Conservation (phyloP, 139 green algal genomes). For the Monoraphidium neglectum region DNA sequence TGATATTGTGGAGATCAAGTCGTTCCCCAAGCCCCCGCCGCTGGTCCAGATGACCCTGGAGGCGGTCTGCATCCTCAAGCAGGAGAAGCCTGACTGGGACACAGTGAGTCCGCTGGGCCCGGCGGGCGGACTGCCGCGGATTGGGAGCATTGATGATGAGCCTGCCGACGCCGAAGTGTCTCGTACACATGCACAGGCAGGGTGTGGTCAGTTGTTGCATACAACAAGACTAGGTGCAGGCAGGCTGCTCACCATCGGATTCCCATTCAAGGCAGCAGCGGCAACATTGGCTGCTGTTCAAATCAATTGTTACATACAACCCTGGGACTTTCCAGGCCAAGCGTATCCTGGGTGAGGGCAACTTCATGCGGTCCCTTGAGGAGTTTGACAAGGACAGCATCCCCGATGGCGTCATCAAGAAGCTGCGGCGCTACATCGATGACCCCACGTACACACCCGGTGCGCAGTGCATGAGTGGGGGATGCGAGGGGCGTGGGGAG, state of each 20-base stretch:
- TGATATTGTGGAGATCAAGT: constrained; percentile 83
- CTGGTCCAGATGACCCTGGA: constrained; percentile 86
- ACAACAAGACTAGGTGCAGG: no score
- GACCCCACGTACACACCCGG: constrained; percentile 23
- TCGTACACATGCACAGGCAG: no score
- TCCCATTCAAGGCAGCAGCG: no score
- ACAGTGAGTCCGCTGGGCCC: constrained; percentile 19
- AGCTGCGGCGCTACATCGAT: constrained; percentile 41
- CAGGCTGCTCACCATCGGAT: no score
- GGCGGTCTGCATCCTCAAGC: constrained; percentile 75
- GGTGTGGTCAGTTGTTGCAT: no score
- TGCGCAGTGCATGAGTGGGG: not conserved
- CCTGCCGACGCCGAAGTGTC: no score
- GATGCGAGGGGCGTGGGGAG: no score
- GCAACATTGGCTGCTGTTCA: no score
- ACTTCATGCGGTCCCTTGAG: constrained; percentile 79
- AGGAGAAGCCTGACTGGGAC: constrained; percentile 87
- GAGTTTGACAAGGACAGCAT: constrained; percentile 90
- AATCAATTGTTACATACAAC: no score
- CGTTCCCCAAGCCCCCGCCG: constrained; percentile 81
- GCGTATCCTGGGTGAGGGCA: constrained; percentile 66
- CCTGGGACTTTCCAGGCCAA: constrained; percentile 49
- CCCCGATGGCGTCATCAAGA: constrained; percentile 51
- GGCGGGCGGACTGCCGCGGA: no score
- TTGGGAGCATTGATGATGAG: no score